Conservation (phyloP, 73 alveolate species). For the Symbiodinium natans region DNA sequence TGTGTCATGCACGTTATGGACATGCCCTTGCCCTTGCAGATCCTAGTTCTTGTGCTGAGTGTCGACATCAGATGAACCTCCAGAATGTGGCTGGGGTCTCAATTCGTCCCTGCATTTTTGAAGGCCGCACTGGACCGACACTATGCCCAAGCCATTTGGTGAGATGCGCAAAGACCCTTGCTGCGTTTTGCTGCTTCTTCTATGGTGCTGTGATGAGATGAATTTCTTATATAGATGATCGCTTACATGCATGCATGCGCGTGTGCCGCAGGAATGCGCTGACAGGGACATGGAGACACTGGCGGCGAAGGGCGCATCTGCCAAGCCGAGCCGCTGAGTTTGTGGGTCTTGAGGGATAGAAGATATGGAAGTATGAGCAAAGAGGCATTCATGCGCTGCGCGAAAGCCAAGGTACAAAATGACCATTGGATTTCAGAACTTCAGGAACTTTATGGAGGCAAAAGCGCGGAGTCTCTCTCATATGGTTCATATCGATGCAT, state of each 20-base stretch:
- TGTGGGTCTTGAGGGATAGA: background rate
- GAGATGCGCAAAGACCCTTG: conserved; percentile 62
- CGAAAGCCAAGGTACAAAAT: conserved; percentile 26
- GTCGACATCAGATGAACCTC: background rate
- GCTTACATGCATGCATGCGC: too few relatives aligned
- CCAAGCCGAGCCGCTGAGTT: background rate
- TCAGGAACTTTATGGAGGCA: conserved; percentile 74
- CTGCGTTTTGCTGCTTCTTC: background rate
- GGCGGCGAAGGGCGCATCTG: conserved; percentile 65
- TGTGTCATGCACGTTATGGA: too few relatives aligned
- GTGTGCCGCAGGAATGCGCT: conserved; percentile 39
- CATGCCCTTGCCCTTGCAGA: too few relatives aligned
- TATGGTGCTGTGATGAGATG: background rate
- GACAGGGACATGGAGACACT: conserved; percentile 62
- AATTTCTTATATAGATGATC: background rate
- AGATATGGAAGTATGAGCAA: background rate
- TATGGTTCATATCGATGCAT: background rate
- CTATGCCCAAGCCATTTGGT: conserved; percentile 56
- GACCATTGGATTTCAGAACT: conserved; percentile 84
- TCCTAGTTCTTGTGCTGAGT: background rate
- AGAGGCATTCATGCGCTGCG: background rate
- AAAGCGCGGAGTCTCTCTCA: background rate
- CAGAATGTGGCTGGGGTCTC: background rate
- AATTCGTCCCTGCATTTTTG: background rate
- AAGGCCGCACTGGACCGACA: conserved; percentile 80